Conservation (phyloP, 768 basidiomycete genomes). For the Termitomyces sp. region DNA sequence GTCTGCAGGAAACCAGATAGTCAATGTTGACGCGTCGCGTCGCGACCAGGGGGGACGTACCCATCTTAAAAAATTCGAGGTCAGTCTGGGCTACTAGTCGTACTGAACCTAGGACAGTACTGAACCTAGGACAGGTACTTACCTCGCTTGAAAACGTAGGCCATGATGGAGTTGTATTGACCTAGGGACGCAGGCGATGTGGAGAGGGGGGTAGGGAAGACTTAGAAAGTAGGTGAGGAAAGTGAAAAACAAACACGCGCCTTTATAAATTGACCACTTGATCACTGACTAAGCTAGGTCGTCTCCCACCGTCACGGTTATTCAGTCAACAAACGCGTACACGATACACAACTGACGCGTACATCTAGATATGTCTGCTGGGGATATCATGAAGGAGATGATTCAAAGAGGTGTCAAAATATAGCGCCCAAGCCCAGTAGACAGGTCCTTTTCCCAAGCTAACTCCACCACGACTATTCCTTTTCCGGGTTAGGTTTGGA, state of each 20-base stretch:
- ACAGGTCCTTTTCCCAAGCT: background rate
- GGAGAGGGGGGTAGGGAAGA: constrained; percentile 15
- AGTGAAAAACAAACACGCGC: constrained; percentile 21
- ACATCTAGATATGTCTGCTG: background rate
- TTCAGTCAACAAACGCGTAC: constrained; percentile 9
- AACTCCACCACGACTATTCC: background rate
- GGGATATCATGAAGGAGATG: background rate
- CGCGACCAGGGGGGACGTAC: constrained; percentile 36
- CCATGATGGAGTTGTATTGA: constrained; percentile 21
- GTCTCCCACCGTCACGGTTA: constrained; percentile 8
- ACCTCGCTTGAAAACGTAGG: constrained; percentile 41
- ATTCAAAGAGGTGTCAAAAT: background rate
- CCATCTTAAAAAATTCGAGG: constrained; percentile 34
- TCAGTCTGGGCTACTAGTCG: constrained; percentile 5
- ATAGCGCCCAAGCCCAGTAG: background rate
- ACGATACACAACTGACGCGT: background rate
- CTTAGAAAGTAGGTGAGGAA: constrained; percentile 20
- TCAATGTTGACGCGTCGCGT: constrained; percentile 29
- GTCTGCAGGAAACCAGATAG: constrained; percentile 36
- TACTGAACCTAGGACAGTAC: background rate
- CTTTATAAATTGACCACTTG: constrained; percentile 24
- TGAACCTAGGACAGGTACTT: constrained; percentile 10
- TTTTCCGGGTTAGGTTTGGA: constrained; percentile 5
- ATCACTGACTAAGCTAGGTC: constrained; percentile 27
- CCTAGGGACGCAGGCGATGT: background rate